Evolutionary conservation across 2,329 filamentous ascomycete genomes (phyloP).

Genomic region (Phoma sp.): DNA sequence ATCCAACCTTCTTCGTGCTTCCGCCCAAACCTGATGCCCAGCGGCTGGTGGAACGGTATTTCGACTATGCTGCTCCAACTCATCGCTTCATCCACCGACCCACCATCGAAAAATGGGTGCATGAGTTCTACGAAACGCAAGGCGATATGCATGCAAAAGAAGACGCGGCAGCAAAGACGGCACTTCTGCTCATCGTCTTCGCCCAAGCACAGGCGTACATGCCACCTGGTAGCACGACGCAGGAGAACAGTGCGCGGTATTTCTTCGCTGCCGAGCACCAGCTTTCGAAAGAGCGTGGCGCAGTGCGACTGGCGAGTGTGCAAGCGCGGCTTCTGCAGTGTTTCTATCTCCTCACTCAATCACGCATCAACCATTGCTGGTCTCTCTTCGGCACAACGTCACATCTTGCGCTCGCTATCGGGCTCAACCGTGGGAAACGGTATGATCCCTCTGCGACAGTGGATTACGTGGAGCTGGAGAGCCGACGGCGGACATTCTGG

Average conservation of each 20-base stretch:
- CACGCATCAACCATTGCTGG: conserved; percentile 66
- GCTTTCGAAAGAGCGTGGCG: conserved; percentile 59
- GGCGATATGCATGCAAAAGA: conserved; percentile 50
- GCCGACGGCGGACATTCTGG: conserved; percentile 67
- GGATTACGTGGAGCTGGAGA: conserved; percentile 58
- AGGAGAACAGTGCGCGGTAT: conserved; percentile 48
- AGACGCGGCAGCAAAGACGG: conserved; percentile 52
- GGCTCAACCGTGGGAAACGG: conserved; percentile 51
- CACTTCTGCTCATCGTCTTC: conserved; percentile 60
- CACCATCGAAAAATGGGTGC: conserved; percentile 55
- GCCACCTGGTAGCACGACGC: conserved; percentile 32
- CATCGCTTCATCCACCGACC: conserved; percentile 64
- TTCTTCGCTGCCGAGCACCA: conserved; percentile 53
- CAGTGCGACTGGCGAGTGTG: conserved; percentile 61
- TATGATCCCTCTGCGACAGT: conserved; percentile 35
- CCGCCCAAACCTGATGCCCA: conserved; percentile 50
- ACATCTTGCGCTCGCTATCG: conserved; percentile 58
- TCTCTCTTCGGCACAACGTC: conserved; percentile 64
- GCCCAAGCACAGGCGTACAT: conserved; percentile 58
- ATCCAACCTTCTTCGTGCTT: conserved; percentile 53
- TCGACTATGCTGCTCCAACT: conserved; percentile 66
- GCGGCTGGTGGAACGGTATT: conserved; percentile 60
- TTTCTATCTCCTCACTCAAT: conserved; percentile 64
- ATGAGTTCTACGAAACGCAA: conserved; percentile 55
- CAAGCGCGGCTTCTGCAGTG: conserved; percentile 65